Percentiles rank a stretch among this genome's conserved stretches.
These are phyloP conservation scores for Lepidium sativum DNA, from an alignment of 345 rosid species.

Conservation along the genomic window DNA sequence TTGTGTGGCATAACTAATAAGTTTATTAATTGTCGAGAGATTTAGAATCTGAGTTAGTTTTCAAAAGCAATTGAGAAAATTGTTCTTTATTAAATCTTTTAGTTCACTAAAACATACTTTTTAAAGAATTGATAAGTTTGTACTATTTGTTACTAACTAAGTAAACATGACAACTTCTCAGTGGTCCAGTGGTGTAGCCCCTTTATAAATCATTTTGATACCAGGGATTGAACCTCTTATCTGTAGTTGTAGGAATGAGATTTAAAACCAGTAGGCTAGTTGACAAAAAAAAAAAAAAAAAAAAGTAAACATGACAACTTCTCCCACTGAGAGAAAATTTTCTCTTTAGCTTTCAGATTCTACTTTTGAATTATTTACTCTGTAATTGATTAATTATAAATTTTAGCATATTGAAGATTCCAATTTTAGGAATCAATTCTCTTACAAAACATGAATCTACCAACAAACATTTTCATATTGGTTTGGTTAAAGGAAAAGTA, in stretches of 20 bases:
- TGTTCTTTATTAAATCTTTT: too few species aligned
- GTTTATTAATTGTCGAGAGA: too few species aligned
- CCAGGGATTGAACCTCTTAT: too few species aligned
- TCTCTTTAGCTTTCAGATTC: neutral
- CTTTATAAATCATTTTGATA: too few species aligned
- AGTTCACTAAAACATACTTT: too few species aligned
- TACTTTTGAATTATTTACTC: neutral
- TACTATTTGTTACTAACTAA: neutral
- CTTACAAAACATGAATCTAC: slow-evolving; percentile 9
- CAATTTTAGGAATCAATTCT: slow-evolving; percentile 11
- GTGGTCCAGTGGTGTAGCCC: too few species aligned
- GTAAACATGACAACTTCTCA: neutral
- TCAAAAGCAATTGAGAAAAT: too few species aligned
- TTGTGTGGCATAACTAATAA: too few species aligned
- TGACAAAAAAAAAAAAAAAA: too few species aligned
- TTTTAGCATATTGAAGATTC: neutral
- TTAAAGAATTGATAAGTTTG: neutral
- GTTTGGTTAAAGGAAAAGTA: slow-evolving; percentile 11
- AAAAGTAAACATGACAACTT: neutral
- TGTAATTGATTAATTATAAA: neutral
- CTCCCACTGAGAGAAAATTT: neutral
- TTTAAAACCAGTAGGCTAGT: too few species aligned
- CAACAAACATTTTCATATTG: neutral
- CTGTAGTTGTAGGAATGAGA: too few species aligned
- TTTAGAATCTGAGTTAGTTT: too few species aligned